phyloP scores from a whole-genome alignment of 192 early-diverging fungal genomes.

The Coemansia sp. region DNA sequence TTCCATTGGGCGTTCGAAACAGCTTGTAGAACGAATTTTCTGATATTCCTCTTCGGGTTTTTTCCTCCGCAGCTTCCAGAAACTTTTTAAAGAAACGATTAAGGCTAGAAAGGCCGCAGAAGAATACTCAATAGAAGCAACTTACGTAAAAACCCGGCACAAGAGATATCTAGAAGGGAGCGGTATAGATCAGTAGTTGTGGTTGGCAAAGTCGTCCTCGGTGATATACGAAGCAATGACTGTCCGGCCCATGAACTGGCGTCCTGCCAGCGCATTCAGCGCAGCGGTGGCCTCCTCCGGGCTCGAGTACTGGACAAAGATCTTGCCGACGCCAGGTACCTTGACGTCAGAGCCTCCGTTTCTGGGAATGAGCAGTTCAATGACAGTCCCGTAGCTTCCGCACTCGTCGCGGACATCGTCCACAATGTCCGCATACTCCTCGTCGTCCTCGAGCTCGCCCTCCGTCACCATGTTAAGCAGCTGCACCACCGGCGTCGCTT shows the following conservation, averaged over 20 bases:
- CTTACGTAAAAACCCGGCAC: too few relatives aligned
- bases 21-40: background rate
- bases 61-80: background rate
- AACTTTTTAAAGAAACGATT: background rate
- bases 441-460: slow-evolving; percentile 80
- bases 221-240: slow-evolving; percentile 84
- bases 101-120: background rate
- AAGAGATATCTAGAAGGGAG: too few relatives aligned
- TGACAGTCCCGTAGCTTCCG: slow-evolving; percentile 78
- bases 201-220: slow-evolving; percentile 67
- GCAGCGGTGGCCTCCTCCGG: slow-evolving; percentile 66
- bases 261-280: slow-evolving; percentile 79
- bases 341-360: slow-evolving; percentile 52
- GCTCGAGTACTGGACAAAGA: slow-evolving; percentile 77
- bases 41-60: background rate
- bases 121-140: background rate
- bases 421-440: slow-evolving; percentile 86
- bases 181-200: slow-evolving; percentile 57
- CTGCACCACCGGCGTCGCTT: slow-evolving; percentile 80
- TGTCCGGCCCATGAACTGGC: slow-evolving; percentile 91
- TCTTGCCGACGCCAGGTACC: slow-evolving; percentile 83
- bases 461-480: slow-evolving; percentile 93
- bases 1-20: too few relatives aligned
- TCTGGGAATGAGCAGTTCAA: slow-evolving; percentile 80
- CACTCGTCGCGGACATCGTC: slow-evolving; percentile 93